These are phyloP conservation scores for Pseudogymnoascus sp. DNA, from an alignment of 2,329 filamentous ascomycete species.

Conservation along the genomic window DNA sequence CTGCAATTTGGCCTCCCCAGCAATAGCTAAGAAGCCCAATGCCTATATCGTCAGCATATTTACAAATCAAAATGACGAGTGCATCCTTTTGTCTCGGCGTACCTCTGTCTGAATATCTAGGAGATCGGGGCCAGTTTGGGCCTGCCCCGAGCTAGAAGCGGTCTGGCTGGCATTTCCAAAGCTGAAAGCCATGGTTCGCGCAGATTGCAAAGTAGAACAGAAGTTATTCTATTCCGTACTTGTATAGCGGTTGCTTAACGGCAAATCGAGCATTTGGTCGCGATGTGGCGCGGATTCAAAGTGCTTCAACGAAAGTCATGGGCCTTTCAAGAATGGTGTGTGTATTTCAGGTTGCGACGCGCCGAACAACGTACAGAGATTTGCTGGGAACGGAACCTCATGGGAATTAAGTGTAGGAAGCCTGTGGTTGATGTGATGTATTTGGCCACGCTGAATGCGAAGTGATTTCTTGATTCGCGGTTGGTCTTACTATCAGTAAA, in stretches of 20 bases:
- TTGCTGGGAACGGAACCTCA: slow-evolving; percentile 3
- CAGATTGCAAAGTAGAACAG: background rate
- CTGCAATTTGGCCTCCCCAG: slow-evolving; percentile 75
- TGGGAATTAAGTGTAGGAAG: background rate
- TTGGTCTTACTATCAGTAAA: background rate
- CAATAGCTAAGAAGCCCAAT: slow-evolving; percentile 72
- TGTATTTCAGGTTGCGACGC: background rate
- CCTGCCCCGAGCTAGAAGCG: slow-evolving; percentile 31
- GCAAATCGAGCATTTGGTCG: background rate
- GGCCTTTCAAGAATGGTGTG: background rate
- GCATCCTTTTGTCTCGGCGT: slow-evolving; percentile 22
- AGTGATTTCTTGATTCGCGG: slow-evolving; percentile 1
- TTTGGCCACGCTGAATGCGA: slow-evolving; percentile 1
- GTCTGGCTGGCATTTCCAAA: slow-evolving; percentile 45
- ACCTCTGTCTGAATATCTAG: slow-evolving; percentile 79
- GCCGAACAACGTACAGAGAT: slow-evolving; percentile 1
- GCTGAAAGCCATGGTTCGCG: slow-evolving; percentile 54
- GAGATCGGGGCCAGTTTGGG: slow-evolving; percentile 57
- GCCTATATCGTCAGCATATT: slow-evolving; percentile 10
- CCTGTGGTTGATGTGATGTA: background rate
- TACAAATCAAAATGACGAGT: slow-evolving; percentile 1
- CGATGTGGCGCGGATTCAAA: background rate
- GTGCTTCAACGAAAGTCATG: background rate
- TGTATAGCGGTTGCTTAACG: background rate
- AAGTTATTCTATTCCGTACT: background rate